These are phyloP conservation scores for Trichophyton benhamiae DNA, from an alignment of 2,329 filamentous ascomycete genomes.

Conservation along the genomic window DNA sequence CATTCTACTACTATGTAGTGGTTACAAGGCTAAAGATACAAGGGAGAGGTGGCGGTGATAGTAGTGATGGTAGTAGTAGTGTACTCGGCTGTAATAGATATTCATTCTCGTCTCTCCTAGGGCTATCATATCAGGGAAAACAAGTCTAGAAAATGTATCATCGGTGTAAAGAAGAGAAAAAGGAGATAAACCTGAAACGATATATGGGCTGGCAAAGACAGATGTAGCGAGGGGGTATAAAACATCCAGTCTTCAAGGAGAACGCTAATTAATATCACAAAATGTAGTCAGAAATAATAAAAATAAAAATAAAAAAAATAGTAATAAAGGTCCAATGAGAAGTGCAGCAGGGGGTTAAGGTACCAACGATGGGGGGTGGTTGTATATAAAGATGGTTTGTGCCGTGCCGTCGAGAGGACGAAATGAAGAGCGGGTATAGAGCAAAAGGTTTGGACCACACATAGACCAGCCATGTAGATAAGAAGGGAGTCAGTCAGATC, in stretches of 20 bases:
- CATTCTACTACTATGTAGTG: no score
- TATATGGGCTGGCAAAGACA: neutral
- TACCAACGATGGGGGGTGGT: neutral
- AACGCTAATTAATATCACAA: neutral
- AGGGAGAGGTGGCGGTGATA: neutral
- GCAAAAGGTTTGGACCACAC: neutral
- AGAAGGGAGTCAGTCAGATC: no score
- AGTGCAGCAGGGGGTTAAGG: neutral
- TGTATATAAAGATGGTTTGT: neutral
- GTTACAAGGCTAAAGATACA: neutral
- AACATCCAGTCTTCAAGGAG: neutral
- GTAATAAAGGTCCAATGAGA: no score
- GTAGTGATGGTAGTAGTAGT: neutral
- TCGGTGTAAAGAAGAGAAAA: neutral
- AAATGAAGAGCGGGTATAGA: neutral
- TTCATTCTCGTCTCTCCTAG: neutral
- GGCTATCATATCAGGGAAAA: neutral
- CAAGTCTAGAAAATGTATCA: neutral
- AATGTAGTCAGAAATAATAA: neutral
- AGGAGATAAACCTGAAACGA: neutral
- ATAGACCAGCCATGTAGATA: conserved; percentile 2
- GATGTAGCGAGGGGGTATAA: neutral
- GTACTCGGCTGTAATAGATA: neutral
- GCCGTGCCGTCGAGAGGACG: neutral
- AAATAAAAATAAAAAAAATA: no score